Evolutionary conservation across 805 yeast species (phyloP), one percentile per base, ranked within the genome.

Genomic region (Hemisphaericaspora nanyangensis): DNA sequence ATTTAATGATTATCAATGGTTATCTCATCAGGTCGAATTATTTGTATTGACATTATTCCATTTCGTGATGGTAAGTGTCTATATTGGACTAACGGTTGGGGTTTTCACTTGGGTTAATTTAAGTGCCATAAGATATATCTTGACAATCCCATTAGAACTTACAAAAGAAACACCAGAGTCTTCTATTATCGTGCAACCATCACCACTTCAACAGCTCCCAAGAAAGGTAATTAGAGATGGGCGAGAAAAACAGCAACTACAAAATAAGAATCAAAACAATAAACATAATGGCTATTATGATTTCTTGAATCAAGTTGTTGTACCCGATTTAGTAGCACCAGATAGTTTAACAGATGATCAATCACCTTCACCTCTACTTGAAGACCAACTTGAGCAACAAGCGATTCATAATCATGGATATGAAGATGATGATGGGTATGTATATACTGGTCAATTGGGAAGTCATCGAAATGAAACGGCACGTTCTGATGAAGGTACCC

Each of bases 381-480:
- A 22, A 22, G 12, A 22, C 3, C 26, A 22, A 22, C 26, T 8
- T 3, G 12, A 22, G 11, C 26, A 22, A 3, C 26, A 3, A 11
- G 12, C n/a, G 12, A 16, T 8, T 3, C 28, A 20, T 12, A 12
- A 20, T 19, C 15, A 8, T 2, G 24, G 17, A 20, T 39, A 39
- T 18, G 43, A 39, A 41, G 40, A 43, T 31, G 47, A 43, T 30
- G 47, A 43, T 38, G 47, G 47, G n/a, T 43, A 43, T 35, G 22
- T 34, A 10, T 43, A 39, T 24, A 17, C 44, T 15, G 16, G 35
- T 12, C 28, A 37, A 22, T 34, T 25, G 11, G 15, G 37, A 13
- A 28, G 12, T 30, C 17, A 24, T 17, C 15, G 13, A 18, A 17
- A 12, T 4, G 30, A 15, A 13, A 16, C 29, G 5, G 26, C 20